Conservation (phyloP, 345 rosid species). For the Reutealis trisperma region DNA sequence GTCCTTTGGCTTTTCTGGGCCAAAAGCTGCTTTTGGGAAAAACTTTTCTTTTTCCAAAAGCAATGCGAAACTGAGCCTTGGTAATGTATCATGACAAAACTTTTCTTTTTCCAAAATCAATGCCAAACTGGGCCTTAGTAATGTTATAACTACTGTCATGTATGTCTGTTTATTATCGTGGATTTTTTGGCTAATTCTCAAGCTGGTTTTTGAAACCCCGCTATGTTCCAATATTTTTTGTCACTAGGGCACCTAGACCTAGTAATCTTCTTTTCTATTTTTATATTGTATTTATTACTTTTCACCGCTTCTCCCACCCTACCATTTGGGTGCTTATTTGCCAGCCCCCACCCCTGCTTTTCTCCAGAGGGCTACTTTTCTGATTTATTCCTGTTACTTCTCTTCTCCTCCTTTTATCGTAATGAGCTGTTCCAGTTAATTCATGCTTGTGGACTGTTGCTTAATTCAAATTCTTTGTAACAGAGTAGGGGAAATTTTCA, state of each 20-base stretch:
- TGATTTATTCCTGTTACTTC: background rate
- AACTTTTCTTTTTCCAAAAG: background rate
- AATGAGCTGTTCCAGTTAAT: background rate
- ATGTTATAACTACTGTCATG: no score
- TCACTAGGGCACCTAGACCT: background rate
- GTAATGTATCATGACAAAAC: no score
- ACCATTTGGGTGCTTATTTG: background rate
- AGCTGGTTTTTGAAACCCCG: background rate
- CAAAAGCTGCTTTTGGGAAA: no score
- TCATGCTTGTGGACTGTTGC: background rate
- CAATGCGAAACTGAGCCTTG: no score
- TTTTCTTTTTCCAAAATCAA: background rate
- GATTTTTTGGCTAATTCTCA: background rate
- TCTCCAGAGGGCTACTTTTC: background rate
- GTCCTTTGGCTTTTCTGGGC: background rate
- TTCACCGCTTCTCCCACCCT: background rate
- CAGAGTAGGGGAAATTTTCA: background rate
- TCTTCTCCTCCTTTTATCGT: background rate
- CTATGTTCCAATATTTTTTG: background rate
- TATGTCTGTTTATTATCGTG: background rate
- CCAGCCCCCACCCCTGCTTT: background rate
- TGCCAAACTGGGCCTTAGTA: no score
- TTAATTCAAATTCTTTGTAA: background rate
- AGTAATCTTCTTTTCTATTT: background rate
- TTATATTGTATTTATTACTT: background rate